phyloP scores from a whole-genome alignment of 2,329 filamentous ascomycete species.

The Nectriaceae sp. region DNA sequence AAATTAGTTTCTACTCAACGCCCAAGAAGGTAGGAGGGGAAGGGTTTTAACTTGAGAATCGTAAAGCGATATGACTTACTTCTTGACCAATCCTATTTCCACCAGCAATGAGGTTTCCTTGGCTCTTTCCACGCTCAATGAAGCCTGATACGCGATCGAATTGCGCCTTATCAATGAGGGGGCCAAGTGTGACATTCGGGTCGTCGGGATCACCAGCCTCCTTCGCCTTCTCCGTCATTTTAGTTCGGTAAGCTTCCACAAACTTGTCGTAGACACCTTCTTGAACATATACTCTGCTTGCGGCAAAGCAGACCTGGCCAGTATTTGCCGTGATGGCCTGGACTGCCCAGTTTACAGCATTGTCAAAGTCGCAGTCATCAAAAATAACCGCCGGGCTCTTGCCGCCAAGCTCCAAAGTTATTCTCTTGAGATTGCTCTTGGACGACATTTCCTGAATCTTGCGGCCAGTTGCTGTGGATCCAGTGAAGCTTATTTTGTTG shows the following conservation, averaged over 20 bases:
- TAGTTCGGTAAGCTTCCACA: constrained; percentile 58
- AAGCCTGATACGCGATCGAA: constrained; percentile 47
- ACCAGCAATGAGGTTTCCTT: constrained; percentile 41
- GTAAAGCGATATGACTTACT: constrained; percentile 19
- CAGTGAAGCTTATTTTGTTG: constrained; percentile 68
- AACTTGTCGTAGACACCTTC: constrained; percentile 60
- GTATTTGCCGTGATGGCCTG: constrained; percentile 66
- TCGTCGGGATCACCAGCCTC: constrained; percentile 64
- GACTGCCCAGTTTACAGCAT: constrained; percentile 48
- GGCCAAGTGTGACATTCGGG: constrained; percentile 59
- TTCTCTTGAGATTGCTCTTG: constrained; percentile 61
- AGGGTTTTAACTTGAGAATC: neutral
- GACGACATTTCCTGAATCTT: constrained; percentile 59
- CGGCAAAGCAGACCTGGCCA: constrained; percentile 76
- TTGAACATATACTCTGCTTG: constrained; percentile 71
- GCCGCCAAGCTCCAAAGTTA: constrained; percentile 73
- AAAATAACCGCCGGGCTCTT: constrained; percentile 68
- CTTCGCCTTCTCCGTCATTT: constrained; percentile 57
- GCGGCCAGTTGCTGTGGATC: constrained; percentile 65
- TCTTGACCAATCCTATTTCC: constrained; percentile 40
- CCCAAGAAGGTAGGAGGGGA: too few species aligned
- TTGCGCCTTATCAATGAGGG: constrained; percentile 51
- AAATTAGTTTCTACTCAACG: neutral
- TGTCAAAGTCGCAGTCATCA: constrained; percentile 64
- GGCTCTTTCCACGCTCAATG: constrained; percentile 42